Evolutionary conservation across 805 yeast species (phyloP), one percentile per base, ranked within the genome.

Genomic region (Barnettozyma wickerhamii): DNA sequence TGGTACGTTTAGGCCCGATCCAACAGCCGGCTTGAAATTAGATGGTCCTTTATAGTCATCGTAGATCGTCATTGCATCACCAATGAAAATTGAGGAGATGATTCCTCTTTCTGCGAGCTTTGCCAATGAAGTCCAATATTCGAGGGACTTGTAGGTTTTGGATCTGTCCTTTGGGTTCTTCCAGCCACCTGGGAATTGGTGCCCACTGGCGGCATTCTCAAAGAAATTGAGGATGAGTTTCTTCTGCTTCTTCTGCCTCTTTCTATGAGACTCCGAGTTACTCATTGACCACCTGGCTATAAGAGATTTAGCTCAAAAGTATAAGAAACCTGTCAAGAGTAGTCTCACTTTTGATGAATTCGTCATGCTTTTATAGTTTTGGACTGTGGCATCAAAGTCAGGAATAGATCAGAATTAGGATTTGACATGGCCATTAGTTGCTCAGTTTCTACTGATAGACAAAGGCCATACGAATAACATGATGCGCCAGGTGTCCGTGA

Each of bases 31-130:
- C 5, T 61, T 61, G 60, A 6, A 72, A 72, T 48, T 51, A 49
- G 38, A 63, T 68, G 36, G 63, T 5, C 70, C 70, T 35, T 63
- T 55, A 42, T 61, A 66, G 14, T 60, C 66, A 44, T 66, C 71
- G 40, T 19, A 38, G 26, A 30, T 15, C 3, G 65, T 69, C n/a
- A 38, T 18, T 14, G 32, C 36, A 28, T 38, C 41, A 26, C 32
- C 36, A 26, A 38, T 31, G 28, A 38, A 38, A 18, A 38, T 38
- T 5, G 41, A 38, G 7, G 19, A 23, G 5, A 38, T 28, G 15
- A 19, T 38, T 9, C 37, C 37, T 9, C 33, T 19, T 29, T 38
- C 37, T 15, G 41, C 41, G 6, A 28, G 12, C 23, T 33, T 28
- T 7, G 41, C 36, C 13, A 38, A 17, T n/a, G 27, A 19, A 12